Evolutionary conservation across 768 basidiomycete species (phyloP), one percentile per base, ranked within the genome.

Genomic region (Hemileccinum impolitum): DNA sequence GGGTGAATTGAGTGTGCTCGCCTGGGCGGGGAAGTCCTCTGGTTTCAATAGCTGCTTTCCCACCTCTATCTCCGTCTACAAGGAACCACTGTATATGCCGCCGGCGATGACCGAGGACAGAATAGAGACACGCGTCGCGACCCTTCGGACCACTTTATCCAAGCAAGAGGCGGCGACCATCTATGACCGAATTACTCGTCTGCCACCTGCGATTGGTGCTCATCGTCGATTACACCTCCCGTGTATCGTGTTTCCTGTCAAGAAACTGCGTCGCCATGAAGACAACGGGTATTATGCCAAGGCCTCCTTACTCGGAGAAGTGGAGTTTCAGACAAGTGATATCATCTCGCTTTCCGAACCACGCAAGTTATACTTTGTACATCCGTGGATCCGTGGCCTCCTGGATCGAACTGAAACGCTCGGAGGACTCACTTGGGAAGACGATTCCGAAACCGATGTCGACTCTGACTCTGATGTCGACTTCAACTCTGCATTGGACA

Each of bases 341-440:
- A 18, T 39, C 35, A 18, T 52, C n/a, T 34, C 46, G 18, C 38
- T 44, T 18, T 31, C 26, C 15, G 45, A 49, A 43, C 30, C 50
- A 12, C 45, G 45, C 45, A 40, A 54, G 30, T 18, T 52, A 3
- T 39, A 21, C 21, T 35, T 56, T 18, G 55, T 55, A 28, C 36
- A 51, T 42, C 55, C 55, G 2, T 55, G 55, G 55, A 35, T 51
- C 25, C 11, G 43, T 38, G 21, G 26, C 26, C 41, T 56, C 26
- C 32, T 50, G 6, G 43, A 45, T 21, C 45, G 10, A 19, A 21
- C 38, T 9, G 48, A 46, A 21, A 28, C 32, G 11, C 35, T 25
- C 12, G 18, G 30, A 2, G 31, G 43, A 34, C 11, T 41, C 8
- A 3, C 30, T 17, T 54, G 46, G 39, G 51, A 53, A 17, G 51